Evolutionary conservation across 768 basidiomycete species (phyloP), one percentile per base, ranked within the genome.

Genomic region (Pleurotus pulmonarius): DNA sequence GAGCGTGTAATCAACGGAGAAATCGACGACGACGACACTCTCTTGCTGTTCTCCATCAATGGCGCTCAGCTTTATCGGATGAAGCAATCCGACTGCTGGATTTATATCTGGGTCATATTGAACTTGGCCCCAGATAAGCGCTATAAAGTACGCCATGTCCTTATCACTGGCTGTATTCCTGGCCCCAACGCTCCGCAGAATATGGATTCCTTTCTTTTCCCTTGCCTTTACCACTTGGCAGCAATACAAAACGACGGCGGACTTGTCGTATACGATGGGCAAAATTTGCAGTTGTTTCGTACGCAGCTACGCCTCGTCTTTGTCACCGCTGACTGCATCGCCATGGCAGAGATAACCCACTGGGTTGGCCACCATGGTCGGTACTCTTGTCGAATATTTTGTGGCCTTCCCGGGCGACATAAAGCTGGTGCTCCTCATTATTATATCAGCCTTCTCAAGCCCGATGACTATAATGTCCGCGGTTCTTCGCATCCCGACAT

Each of bases 21-120:
- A 9, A 67, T 74, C 40, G 49, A 51, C 6, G 26, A 55, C 2
- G 60, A 73, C 11, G 73, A 79, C 53, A 71, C 67, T 0, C 55
- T 74, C 0, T 57, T 80, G 0, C 57, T 69, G 40, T 57, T 74
- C 8, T 73, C 74, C 0, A 57, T 74, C 0, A 75, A 79, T 59
- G 73, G 78, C 6, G 73, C 73, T 0, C 77, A 80, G 57, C 69
- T 80, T 0, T 78, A 76, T 55, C 61, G 60, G 16, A 66, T 66
- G 57, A 20, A 20, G 20, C 20, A 20, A 20, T 20, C 20, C 20
- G 20, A 20, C 20, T 20, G 20, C 20, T 20, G 75, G 76, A 76
- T 79, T 4, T 67, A 56, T 25, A 71, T 79, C 5, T 79, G 77
- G 75, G 56, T 76, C 4, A 59, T 79, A 6, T 39, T 65, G 3